phyloP scores from a whole-genome alignment of 2,329 filamentous ascomycete genomes.

The Didymella lethalis region DNA sequence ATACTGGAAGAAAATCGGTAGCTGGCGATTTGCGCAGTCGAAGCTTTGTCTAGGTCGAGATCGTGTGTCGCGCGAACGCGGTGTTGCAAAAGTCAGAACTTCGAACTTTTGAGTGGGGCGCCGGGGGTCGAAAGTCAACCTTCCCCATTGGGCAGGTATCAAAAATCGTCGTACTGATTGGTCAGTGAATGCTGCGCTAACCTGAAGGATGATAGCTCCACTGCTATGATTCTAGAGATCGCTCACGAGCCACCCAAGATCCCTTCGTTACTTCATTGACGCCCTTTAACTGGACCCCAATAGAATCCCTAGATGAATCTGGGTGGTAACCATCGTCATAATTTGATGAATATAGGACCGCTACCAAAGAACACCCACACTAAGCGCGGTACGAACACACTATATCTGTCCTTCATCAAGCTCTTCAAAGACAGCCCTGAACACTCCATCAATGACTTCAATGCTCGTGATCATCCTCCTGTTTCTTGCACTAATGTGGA shows the following conservation, averaged over 20 bases:
- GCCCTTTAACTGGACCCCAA: neutral
- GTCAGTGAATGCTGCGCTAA: neutral
- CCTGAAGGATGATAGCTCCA: neutral
- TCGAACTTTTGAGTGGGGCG: slow-evolving; percentile 10
- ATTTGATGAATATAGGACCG: neutral
- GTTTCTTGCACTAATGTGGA: neutral
- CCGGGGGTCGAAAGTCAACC: neutral
- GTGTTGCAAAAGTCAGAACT: slow-evolving; percentile 2
- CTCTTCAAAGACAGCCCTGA: neutral
- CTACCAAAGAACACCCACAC: neutral
- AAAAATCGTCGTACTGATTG: slow-evolving; percentile 1
- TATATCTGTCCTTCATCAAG: neutral
- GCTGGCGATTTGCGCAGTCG: neutral
- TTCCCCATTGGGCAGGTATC: neutral
- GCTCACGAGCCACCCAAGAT: neutral
- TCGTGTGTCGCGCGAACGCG: slow-evolving; percentile 5
- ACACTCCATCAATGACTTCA: neutral
- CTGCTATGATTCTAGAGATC: neutral
- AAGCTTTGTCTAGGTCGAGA: neutral
- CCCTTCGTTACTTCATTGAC: neutral
- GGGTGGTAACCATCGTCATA: neutral
- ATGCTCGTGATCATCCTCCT: neutral
- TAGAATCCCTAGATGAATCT: neutral
- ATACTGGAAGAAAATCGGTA: neutral
- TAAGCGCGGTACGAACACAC: neutral